Conservation (phyloP, 768 basidiomycete species). For the Asterophora parasitica region DNA sequence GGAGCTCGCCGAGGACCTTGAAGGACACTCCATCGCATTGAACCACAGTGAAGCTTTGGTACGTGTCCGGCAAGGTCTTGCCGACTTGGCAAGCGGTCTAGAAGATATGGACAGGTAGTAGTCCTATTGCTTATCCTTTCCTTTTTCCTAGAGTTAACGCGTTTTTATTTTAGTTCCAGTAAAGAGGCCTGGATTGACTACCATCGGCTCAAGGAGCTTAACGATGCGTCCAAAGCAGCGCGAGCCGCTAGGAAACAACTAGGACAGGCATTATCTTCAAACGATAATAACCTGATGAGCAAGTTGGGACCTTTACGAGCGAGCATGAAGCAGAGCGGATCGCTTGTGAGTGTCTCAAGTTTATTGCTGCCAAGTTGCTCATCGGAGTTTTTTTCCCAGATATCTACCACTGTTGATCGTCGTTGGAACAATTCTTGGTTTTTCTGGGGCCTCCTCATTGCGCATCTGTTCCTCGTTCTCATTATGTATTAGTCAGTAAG, state of each 20-base stretch:
- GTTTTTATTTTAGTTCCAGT: slow-evolving; percentile 28
- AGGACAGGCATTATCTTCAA: slow-evolving; percentile 32
- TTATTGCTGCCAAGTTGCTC: neutral
- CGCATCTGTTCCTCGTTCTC: slow-evolving; percentile 44
- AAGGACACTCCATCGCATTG: slow-evolving; percentile 22
- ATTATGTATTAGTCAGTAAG: slow-evolving; percentile 55
- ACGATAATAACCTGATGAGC: slow-evolving; percentile 31
- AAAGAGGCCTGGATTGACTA: slow-evolving; percentile 35
- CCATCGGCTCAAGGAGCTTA: slow-evolving; percentile 13
- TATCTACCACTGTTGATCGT: slow-evolving; percentile 15
- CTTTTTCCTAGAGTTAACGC: slow-evolving; percentile 2
- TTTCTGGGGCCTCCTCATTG: slow-evolving; percentile 27
- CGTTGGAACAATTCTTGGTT: slow-evolving; percentile 26
- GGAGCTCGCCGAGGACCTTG: slow-evolving; percentile 18
- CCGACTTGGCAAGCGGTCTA: slow-evolving; percentile 50
- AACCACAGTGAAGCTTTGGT: slow-evolving; percentile 48
- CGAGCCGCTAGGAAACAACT: slow-evolving; percentile 46
- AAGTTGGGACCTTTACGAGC: slow-evolving; percentile 30
- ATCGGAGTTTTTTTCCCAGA: slow-evolving; percentile 12
- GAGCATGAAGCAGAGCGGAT: slow-evolving; percentile 30
- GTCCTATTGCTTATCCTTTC: slow-evolving; percentile 9
- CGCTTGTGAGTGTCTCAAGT: slow-evolving; percentile 30
- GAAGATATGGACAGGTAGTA: slow-evolving; percentile 55
- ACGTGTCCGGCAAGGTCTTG: slow-evolving; percentile 54
- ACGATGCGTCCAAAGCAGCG: slow-evolving; percentile 13